Percentiles rank a stretch among this genome's conserved stretches.
Evolutionary conservation across 2,329 filamentous ascomycete species (phyloP).

Genomic region (Zymoseptoria tritici): DNA sequence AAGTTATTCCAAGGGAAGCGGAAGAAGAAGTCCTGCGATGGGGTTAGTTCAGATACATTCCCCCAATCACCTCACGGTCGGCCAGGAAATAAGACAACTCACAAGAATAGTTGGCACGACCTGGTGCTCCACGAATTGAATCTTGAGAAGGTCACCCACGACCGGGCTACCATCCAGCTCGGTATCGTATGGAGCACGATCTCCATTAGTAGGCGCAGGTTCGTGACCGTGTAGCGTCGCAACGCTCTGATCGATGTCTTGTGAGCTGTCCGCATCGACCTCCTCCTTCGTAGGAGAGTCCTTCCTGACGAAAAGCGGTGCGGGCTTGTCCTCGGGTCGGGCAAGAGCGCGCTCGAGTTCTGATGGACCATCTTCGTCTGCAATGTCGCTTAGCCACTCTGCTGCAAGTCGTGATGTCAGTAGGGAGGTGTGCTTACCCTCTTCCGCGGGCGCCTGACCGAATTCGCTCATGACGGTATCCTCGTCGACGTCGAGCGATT

Average conservation of each 20-base stretch:
- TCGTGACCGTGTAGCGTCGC: conserved; percentile 27
- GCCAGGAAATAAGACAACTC: conserved; percentile 35
- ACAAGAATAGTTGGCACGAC: conserved; percentile 95
- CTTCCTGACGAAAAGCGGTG: conserved; percentile 54
- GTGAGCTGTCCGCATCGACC: not conserved
- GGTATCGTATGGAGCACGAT: conserved; percentile 43
- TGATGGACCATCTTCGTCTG: conserved; percentile 26
- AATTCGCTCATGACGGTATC: conserved; percentile 45
- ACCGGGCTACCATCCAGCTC: conserved; percentile 62
- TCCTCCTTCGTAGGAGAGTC: conserved; percentile 10
- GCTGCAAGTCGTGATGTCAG: conserved; percentile 35
- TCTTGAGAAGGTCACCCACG: conserved; percentile 90
- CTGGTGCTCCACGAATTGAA: conserved; percentile 88
- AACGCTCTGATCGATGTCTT: conserved; percentile 16
- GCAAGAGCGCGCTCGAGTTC: conserved; percentile 27
- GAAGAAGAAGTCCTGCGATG: conserved; percentile 82
- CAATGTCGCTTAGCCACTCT: conserved; percentile 23
- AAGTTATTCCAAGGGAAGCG: conserved; percentile 99
- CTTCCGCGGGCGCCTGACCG: conserved; percentile 22
- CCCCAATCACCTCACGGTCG: not conserved
- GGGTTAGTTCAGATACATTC: not conserved
- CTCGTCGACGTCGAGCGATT: conserved; percentile 53
- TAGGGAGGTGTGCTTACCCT: conserved; percentile 32
- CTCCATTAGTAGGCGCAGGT: conserved; percentile 14
- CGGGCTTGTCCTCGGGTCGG: conserved; percentile 59